Percentiles rank a stretch among this genome's conserved stretches.
phyloP scores from a whole-genome alignment of 257 asterid genomes.

The Perilla frutescens region DNA sequence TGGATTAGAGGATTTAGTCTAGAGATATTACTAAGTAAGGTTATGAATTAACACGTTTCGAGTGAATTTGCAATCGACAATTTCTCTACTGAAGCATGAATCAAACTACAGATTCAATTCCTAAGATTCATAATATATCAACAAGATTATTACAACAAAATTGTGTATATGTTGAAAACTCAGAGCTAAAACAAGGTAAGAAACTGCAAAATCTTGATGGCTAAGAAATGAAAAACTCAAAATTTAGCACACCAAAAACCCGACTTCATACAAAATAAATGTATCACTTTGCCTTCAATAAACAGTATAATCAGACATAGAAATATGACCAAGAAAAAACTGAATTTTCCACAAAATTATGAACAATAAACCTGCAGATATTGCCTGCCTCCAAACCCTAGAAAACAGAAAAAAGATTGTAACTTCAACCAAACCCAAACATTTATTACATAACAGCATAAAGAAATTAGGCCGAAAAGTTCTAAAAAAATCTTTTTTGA shows the following conservation, averaged over 20 bases:
- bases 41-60: not conserved
- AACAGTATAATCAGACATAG: not conserved
- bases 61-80: not conserved
- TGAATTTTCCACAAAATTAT: not conserved
- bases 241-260: not conserved
- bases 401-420: not conserved
- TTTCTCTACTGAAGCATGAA: not conserved
- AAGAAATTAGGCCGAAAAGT: not conserved
- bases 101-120: not conserved
- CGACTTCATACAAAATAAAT: not conserved
- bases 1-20: not conserved
- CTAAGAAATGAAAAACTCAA: not conserved
- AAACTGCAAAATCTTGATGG: not conserved
- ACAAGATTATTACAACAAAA: no score
- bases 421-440: conserved; percentile 9
- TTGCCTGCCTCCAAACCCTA: not conserved
- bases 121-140: no score
- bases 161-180: not conserved
- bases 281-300: not conserved
- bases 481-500: not conserved
- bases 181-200: conserved; percentile 3
- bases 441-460: not conserved
- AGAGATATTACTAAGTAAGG: not conserved
- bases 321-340: not conserved
- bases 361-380: not conserved